Base-by-base conservation (phyloP, 163 green algal species). In the Chlamydomonas reinhardtii region DNA sequence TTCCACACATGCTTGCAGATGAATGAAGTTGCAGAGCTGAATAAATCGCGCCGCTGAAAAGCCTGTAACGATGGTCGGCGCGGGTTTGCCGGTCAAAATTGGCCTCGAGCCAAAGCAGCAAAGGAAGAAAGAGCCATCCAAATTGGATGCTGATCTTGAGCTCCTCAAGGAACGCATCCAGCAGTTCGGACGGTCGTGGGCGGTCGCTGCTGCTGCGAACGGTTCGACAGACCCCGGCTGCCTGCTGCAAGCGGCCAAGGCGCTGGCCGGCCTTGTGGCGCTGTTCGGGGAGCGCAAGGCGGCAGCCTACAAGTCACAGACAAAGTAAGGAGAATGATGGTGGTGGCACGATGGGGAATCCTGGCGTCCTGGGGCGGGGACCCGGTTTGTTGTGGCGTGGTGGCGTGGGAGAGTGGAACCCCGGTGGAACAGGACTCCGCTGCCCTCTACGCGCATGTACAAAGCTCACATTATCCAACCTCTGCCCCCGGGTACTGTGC, bases 151-250 rank as follows among this genome's bases (percentile, higher is more conserved):
- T 12, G 73, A 79, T 11, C 31, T 32, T 16, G 73, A 15, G 2
- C 11, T 68, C n/a, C 48, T 79, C 48, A 79, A 79, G 29, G 74
- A 82, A 17, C 70, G 54, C 11, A 29, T 83, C 14, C 59, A 73
- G 75, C 75, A 74, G 37, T 83, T 83, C 24, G 75, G 75, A 0
- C 59, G 75, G 14, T n/a, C 24, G 54, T 83, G 75, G 75, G 75
- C 73, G 61, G 25, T 83, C 9, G 35, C 73, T 25, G 69, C 75
- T 6, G 73, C 59, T 14, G 61, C 75, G 14, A 56, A 6, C 2
- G 75, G 75, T 11, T 83, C 61, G 8, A 48, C 34, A 3, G 75
- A 83, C 66, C 75, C 61, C 0, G n/a, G 59, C 27, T 83, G 75
- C n/a, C 75, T n/a, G 5, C 75, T 83, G 32, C 75, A 83, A 35